A percentile compares a stretch with the other conserved stretches of the same genome.
Conservation (phyloP, 805 yeast genomes). For the Spathaspora girioi region DNA sequence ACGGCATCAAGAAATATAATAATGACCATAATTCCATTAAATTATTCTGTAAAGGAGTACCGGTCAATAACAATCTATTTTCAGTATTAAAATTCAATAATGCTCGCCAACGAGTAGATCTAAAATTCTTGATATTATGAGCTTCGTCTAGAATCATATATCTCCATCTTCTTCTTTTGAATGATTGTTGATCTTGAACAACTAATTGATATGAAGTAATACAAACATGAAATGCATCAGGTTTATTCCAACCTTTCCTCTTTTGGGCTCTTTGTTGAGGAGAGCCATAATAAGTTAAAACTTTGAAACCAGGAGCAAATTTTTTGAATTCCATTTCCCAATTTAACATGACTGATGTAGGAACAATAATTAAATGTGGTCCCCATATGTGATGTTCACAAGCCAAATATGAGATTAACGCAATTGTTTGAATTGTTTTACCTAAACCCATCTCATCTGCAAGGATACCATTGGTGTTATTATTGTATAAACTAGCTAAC, state of each 20-base stretch:
- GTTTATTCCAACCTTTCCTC: slow-evolving; percentile 96
- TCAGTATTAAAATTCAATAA: slow-evolving; percentile 89
- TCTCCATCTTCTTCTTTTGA: slow-evolving; percentile 89
- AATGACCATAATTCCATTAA: slow-evolving; percentile 95
- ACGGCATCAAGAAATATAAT: slow-evolving; percentile 93
- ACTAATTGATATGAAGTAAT: slow-evolving; percentile 96
- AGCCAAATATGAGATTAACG: slow-evolving; percentile 81
- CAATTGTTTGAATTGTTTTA: slow-evolving; percentile 93
- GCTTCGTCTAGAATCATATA: slow-evolving; percentile 98
- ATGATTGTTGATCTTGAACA: slow-evolving; percentile 94
- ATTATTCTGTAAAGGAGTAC: slow-evolving; percentile 96
- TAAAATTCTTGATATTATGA: slow-evolving; percentile 92
- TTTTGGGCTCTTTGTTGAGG: slow-evolving; percentile 96
- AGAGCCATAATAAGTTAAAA: slow-evolving; percentile 91
- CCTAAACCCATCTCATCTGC: slow-evolving; percentile 99
- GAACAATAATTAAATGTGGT: slow-evolving; percentile 94
- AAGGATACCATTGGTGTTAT: slow-evolving; percentile 90
- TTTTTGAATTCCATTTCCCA: slow-evolving; percentile 99
- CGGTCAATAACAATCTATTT: slow-evolving; percentile 82
- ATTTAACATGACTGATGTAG: slow-evolving; percentile 93
- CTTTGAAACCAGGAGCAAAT: slow-evolving; percentile 97
- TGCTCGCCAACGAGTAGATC: slow-evolving; percentile 97
- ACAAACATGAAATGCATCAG: slow-evolving; percentile 93
- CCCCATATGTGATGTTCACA: slow-evolving; percentile 97
- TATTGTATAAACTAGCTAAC: slow-evolving; percentile 91